phyloP scores from a whole-genome alignment of 2,329 filamentous ascomycete genomes.

The Orbilia blumenaviensis region DNA sequence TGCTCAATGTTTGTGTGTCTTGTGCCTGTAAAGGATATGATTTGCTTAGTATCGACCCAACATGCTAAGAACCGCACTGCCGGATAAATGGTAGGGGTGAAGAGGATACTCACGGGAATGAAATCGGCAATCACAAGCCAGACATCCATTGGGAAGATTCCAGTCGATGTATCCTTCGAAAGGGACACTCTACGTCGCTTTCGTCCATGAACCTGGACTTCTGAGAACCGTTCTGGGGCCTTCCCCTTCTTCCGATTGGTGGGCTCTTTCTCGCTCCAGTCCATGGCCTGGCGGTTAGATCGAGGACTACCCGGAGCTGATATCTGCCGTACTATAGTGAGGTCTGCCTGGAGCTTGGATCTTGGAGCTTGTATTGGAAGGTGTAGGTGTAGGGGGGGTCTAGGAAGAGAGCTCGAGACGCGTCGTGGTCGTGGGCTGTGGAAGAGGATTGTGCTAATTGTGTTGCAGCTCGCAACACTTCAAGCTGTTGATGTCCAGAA shows the following conservation, averaged over 20 bases:
- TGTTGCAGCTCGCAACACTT: not conserved
- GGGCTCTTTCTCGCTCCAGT: not conserved
- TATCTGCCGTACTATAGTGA: too few relatives aligned
- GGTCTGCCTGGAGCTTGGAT: not conserved
- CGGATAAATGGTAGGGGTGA: not conserved
- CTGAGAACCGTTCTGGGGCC: constrained; percentile 17
- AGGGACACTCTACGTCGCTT: constrained; percentile 20
- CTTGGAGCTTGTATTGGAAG: not conserved
- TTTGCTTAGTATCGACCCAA: not conserved
- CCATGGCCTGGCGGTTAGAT: not conserved
- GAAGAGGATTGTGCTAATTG: not conserved
- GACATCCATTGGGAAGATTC: constrained; percentile 31
- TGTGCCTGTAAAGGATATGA: not conserved
- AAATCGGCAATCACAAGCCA: constrained; percentile 38
- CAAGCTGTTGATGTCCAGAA: too few relatives aligned
- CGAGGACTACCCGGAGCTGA: too few relatives aligned
- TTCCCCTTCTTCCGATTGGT: constrained; percentile 13
- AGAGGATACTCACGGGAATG: constrained; percentile 5
- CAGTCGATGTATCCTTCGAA: not conserved
- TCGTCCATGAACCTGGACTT: constrained; percentile 5
- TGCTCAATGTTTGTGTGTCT: constrained; percentile 19
- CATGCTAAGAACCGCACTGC: not conserved
- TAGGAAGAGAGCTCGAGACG: too few relatives aligned
- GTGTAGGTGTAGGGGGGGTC: not conserved
- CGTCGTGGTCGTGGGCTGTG: not conserved